Evolutionary conservation across 2,329 filamentous ascomycete species (phyloP), one percentile per base, ranked within the genome.

Genomic region (Fonsecaea nubica): DNA sequence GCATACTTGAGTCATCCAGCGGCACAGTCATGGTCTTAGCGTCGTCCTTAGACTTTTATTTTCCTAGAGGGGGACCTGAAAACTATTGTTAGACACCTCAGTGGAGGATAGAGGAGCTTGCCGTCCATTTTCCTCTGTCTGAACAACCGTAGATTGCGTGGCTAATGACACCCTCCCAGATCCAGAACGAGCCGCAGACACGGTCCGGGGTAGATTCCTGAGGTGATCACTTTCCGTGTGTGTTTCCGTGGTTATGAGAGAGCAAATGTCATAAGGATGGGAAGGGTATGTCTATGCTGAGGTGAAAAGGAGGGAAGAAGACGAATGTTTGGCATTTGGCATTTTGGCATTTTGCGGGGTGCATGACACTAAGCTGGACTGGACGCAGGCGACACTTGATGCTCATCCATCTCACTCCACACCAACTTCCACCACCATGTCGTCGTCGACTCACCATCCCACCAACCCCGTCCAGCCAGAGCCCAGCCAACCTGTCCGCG

Each of bases 361-460:
- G 33, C 25, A 30, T 36, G 57, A 7, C 57, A 13, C 57, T 50
- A 59, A 13, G 21, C 10, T 25, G 30, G 40, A 18, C 40, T 25
- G 30, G 40, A 18, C 40, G 40, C 40, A n/a, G 40, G 9, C 40
- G 5, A 9, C 30, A 18, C 40, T 45, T n/a, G 15, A 18, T 45
- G 40, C 38, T 40, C 25, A 10, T 25, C 30, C 42, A 25, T 45
- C 57, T 59, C 57, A 59, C 40, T 48, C 42, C 57, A 45, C 21
- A 35, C 10, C 8, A 35, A 55, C 30, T 35, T 55, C 32, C 42
- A 59, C 3, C 42, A 58, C 35, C 18, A 36, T 59, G 42, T 50
- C 42, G 40, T 21, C 45, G 40, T 21, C 45, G 45, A 30, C 21
- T 18, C 45, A 50, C 12, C 45, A 59, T 36, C 18, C 7, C 40